Percentiles rank a stretch among this genome's conserved stretches.
These are phyloP conservation scores for Lentinus tigrinus DNA, from an alignment of 768 basidiomycete genomes.

Conservation along the genomic window DNA sequence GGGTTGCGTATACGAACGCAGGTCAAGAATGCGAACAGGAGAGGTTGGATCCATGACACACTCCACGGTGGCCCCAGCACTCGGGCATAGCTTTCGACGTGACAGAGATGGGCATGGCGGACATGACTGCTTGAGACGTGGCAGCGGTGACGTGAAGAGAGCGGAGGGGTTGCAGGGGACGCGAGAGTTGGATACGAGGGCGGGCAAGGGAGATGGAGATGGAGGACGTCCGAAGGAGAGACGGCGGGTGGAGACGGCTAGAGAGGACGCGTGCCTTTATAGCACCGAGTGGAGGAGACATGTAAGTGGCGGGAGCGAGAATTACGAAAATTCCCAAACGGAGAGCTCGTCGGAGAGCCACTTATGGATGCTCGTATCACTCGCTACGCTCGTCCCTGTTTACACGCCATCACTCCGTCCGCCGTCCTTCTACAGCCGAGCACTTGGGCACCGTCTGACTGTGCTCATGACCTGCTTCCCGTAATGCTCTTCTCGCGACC, in stretches of 20 bases:
- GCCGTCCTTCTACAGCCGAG: background rate
- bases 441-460: background rate
- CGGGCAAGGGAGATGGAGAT: background rate
- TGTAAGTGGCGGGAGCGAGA: background rate
- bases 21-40: slow-evolving; percentile 6
- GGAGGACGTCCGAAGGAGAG: background rate
- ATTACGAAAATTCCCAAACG: slow-evolving; percentile 9
- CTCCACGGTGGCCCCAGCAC: slow-evolving; percentile 80
- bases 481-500: background rate
- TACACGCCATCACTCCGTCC: slow-evolving; percentile 6
- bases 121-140: background rate
- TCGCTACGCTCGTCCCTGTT: slow-evolving; percentile 5
- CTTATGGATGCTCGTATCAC: background rate
- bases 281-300: slow-evolving; percentile 1
- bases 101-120: slow-evolving; percentile 21
- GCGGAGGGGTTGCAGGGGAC: slow-evolving; percentile 1
- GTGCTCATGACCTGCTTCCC: slow-evolving; percentile 9
- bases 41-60: slow-evolving; percentile 32
- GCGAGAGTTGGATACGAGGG: slow-evolving; percentile 6
- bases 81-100: slow-evolving; percentile 39
- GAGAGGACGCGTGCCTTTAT: slow-evolving; percentile 1
- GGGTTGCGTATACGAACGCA: slow-evolving; percentile 4
- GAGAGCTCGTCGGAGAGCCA: background rate
- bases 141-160: slow-evolving; percentile 3
- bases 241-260: background rate